Evolutionary conservation across 2,329 filamentous ascomycete species (phyloP), one percentile per base, ranked within the genome.

Genomic region (Aspergillus sp.): DNA sequence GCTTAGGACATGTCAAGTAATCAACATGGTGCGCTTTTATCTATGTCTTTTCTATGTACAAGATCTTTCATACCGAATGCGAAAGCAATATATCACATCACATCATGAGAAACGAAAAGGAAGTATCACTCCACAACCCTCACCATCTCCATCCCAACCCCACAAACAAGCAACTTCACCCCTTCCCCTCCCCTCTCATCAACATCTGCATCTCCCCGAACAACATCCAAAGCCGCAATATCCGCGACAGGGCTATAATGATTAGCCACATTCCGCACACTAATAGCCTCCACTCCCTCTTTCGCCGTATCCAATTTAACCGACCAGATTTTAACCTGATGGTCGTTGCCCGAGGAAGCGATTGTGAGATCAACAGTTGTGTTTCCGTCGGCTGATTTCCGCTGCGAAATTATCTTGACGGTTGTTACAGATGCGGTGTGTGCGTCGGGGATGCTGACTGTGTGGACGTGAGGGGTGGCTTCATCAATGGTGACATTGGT

Each of bases 221-320:
- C 57, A 2, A 73, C 53, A n/a, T 70, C 72, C 60, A 82, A 62
- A 23, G 72, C 70, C 2, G 78, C 76, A 15, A 79, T 72, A 63
- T 83, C 80, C 12, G 79, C 79, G 3, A 82, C 76, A 22, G 71
- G 65, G 17, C 75, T 79, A 50, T 70, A 71, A 41, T 52, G 49
- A 45, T 72, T 60, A 5, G 60, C 33, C 19, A 60, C 12, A 19
- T 62, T 58, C 7, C 54, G 39, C 32, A 67, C 53, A 7, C 46
- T 48, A 7, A 67, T 61, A 5, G 43, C 55, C 19, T 62, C 48
- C 5, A 53, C 38, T 7, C 50, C 56, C 13, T 38, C 22, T 39
- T 53, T 49, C n/a, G 48, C 45, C 9, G 51, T 39, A 48, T 67
- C 59, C 33, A 72, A 53, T 4, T 51, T 49, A 5, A 72, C 54